Evolutionary conservation across 2,329 filamentous ascomycete species (phyloP), one percentile per base, ranked within the genome.

Genomic region (Bipolaris zeicola): DNA sequence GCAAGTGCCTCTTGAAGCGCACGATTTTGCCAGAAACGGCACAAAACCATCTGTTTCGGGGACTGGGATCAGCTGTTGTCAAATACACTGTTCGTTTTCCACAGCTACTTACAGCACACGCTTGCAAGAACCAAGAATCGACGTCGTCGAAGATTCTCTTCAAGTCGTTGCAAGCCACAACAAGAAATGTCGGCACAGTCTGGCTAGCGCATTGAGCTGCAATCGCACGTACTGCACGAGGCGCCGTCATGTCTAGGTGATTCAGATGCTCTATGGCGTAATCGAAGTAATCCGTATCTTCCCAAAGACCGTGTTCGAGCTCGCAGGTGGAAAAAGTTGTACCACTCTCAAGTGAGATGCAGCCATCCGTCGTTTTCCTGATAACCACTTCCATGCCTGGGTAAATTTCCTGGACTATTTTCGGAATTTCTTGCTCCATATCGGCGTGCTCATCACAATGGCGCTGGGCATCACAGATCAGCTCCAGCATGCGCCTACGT

Each of bases 111-210:
- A 55, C 53, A 0, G 79, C 76, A 45, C 78, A 80, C 3, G 69
- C 70, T 4, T 78, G 70, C 0, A 81, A 67, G 42, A 82, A 81
- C 76, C 79, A 80, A 0, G 77, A 64, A 51, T 82, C 80, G 1
- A 81, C 64, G 39, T 82, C 80, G 43, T 82, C 80, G 46, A 81
- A 81, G 3, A 82, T 75, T 0, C 69, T 61, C 28, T 76, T 75
- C 8, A 81, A 72, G 1, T 81, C 74, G 1, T 70, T 77, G 0
- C 76, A 78, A 1, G 73, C 72, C 2, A 81, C 72, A 0, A 79
- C 68, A 0, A 82, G 66, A 0, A 74, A 70, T 0, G 72, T 77
- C 0, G 70, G 66, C 0, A 61, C 66, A 0, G 67, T 63, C 11
- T 68, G 68, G 2, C 63, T 75, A 33, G 76, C 71, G 49, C 77